Evolutionary conservation across 176 grass and related monocot genomes (phyloP).

Genomic region (Oryza brachyantha): DNA sequence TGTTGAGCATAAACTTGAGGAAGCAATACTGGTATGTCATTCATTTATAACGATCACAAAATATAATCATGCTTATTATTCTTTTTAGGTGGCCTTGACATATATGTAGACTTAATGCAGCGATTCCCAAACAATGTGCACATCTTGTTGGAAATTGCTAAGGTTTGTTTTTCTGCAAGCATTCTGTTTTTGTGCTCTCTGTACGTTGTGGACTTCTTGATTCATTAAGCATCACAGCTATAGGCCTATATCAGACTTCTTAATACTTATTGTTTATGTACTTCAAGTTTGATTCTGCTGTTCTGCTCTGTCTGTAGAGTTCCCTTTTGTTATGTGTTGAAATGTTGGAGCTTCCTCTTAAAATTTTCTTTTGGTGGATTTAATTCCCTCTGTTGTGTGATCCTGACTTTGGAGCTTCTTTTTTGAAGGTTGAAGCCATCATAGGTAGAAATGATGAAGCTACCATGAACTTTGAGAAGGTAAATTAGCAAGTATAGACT

Average conservation of each 20-base stretch:
- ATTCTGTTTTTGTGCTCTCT: background rate
- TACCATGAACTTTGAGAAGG: conserved; percentile 98
- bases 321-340: background rate
- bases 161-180: conserved; percentile 55
- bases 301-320: background rate
- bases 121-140: conserved; percentile 91
- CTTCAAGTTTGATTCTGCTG: background rate
- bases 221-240: background rate
- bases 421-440: conserved; percentile 84
- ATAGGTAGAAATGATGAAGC: conserved; percentile 87
- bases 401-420: conserved; percentile 33
- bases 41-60: background rate
- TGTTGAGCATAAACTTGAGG: conserved; percentile 12
- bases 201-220: background rate
- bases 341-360: background rate
- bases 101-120: conserved; percentile 82
- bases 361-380: conserved; percentile 10
- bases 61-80: conserved; percentile 11
- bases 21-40: background rate
- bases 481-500: conserved; percentile 40
- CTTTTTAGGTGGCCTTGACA: conserved; percentile 83
- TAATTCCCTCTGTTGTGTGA: conserved; percentile 2
- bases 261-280: conserved; percentile 9
- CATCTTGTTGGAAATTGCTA: conserved; percentile 90
- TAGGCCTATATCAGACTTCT: background rate